Base-by-base conservation (phyloP, 305 asterid genomes). In the Nicotiana rustica region DNA sequence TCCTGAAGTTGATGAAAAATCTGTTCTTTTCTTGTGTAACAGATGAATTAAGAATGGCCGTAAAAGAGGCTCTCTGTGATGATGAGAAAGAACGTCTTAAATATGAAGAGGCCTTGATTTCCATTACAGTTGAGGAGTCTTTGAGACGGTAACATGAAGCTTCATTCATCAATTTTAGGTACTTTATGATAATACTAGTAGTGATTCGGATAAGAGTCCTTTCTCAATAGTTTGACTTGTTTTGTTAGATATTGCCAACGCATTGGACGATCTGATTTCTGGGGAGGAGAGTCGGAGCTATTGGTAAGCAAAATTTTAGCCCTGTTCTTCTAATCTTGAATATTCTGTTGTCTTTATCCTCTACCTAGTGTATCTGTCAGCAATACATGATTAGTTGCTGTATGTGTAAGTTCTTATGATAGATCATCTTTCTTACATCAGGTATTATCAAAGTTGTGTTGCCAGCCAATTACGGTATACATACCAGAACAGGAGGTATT, bases 221-320 rank as follows among this genome's bases (percentile, higher is more conserved):
- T 80, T 88, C 84, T 79, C 55, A 31, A 71, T 76, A 6, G 83
- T 17, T 81, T 19, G 60, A 82, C 19, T 85, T 80, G 66, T 83
- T 88, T 80, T 88, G 87, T 69, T 88, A 96, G 99, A 78, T 96
- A 96, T 85, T 94, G 98, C 90, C 95, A 96, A 44, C 95, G 94
- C 35, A 94, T 96, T 70, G 90, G 91, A 83, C 95, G 94, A 86
- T 87, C 97, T 36, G 97, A 94, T 89, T 96, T 96, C 84, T 94
- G 99, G 98, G 99, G 98, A 69, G 99, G 99, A 78, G 99, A 96
- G 87, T 88, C 99, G 70, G 99, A 96, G 88, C 92, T 96, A 84
- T 90, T 92, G 97, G 99, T 94, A 85, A 86, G 97, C 86, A 81
- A 29, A 44, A 6, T 59, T 41, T 41, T 57, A 41, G 83, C 62